These are phyloP conservation scores for Monoraphidium neglectum DNA, from an alignment of 139 green algal species.

Conservation along the genomic window DNA sequence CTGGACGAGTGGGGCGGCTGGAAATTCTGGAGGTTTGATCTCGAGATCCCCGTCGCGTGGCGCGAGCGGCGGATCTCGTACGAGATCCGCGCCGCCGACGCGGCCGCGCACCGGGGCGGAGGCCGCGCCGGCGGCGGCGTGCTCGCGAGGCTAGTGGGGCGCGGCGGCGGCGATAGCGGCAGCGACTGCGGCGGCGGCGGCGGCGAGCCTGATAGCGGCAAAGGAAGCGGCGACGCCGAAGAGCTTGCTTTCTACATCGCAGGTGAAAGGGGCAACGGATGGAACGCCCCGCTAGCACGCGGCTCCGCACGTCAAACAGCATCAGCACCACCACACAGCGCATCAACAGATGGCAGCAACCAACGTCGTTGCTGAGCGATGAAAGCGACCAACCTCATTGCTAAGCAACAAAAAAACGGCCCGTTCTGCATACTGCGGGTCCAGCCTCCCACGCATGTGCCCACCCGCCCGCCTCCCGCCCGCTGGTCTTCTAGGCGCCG, in stretches of 20 bases:
- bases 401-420: too few species aligned
- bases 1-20: conserved; percentile 38
- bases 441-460: neutral
- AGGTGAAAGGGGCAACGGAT: too few species aligned
- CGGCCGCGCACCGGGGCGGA: neutral
- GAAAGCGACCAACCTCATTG: too few species aligned
- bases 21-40: conserved; percentile 54
- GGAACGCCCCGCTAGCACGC: too few species aligned
- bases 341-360: too few species aligned
- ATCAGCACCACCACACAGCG: too few species aligned
- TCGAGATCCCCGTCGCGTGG: conserved; percentile 24
- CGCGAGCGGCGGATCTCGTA: conserved; percentile 30
- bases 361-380: too few species aligned
- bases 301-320: too few species aligned
- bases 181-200: neutral
- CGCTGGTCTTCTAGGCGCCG: neutral
- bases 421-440: neutral
- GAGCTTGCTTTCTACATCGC: neutral
- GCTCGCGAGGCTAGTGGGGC: neutral
- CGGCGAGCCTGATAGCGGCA: neutral
- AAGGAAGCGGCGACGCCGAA: neutral
- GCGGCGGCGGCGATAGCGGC: neutral
- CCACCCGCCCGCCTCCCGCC: neutral
- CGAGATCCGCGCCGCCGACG: neutral
- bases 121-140: neutral